Evolutionary conservation across 805 yeast genomes (phyloP), one percentile per base, ranked within the genome.

Genomic region (Candida orba): DNA sequence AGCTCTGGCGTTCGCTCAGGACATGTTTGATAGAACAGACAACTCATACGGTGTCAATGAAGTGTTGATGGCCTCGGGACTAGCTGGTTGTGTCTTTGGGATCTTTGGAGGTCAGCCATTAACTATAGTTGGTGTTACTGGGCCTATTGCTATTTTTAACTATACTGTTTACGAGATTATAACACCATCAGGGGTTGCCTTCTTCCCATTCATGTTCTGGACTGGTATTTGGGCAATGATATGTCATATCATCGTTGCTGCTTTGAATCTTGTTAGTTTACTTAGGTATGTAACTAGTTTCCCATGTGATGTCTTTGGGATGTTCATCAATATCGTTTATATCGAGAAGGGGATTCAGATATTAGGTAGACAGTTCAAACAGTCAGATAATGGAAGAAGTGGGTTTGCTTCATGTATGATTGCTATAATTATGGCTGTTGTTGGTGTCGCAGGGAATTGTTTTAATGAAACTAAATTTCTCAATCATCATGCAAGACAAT

Each of bases 101-200:
- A 52, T 85, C 6, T 68, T 90, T 44, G 72, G 84, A 0, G 98
- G 97, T 0, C 96, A 90, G 54, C 99, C 99, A 0, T 64, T 93
- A 24, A 86, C 96, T 55, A 85, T 91, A 23, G 98, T 93, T 8
- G 99, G 99, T 4, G 97, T 91, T 6, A 93, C 98, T 0, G 99
- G 98, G 0, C 99, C 99, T 0, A 82, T 93, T 14, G 68, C 95
- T 2, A 90, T 91, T 47, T 91, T 93, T 72, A 86, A 86, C 57
- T 89, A 88, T 56, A 93, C 98, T 0, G 90, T 93, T 1, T 86
- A 81, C 58, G 83, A 82, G 47, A 71, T 86, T 40, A 72, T 86
- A 32, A 64, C 59, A 20, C 81, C 85, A 0, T 58, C 72, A 46
- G 73, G 71, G 6, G 41, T 53, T 8, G 66, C 73, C 1, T 57